A percentile compares a stretch with the other conserved stretches of the same genome.
phyloP scores from a whole-genome alignment of 441 rosid genomes.

The Oxalis stricta region DNA sequence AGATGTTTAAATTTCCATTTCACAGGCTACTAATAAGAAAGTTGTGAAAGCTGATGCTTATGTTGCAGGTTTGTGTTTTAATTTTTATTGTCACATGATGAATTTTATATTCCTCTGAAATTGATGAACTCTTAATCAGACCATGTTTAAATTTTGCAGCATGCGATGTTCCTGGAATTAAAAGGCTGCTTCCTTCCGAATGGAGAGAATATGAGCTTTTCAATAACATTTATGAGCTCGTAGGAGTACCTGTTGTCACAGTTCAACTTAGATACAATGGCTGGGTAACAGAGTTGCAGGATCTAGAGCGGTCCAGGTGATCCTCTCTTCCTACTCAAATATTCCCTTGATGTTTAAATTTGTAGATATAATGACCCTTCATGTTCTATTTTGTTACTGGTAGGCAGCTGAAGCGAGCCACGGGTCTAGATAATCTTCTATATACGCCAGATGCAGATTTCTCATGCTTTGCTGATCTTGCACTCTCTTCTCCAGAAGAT shows the following conservation, averaged over 20 bases:
- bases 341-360: neutral
- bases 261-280: slow-evolving; percentile 96
- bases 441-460: slow-evolving; percentile 98
- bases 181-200: slow-evolving; percentile 63
- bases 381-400: slow-evolving; percentile 5
- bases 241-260: slow-evolving; percentile 84
- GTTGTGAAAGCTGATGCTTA: slow-evolving; percentile 80
- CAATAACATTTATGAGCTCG: slow-evolving; percentile 67
- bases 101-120: neutral
- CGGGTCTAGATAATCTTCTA: slow-evolving; percentile 84
- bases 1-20: slow-evolving; percentile 1
- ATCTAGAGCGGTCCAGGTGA: slow-evolving; percentile 77
- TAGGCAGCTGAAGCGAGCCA: slow-evolving; percentile 74
- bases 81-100: neutral
- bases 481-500: slow-evolving; percentile 84
- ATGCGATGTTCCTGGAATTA: slow-evolving; percentile 92
- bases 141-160: slow-evolving; percentile 29
- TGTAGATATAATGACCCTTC: no score
- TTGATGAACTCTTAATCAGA: neutral
- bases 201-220: slow-evolving; percentile 81
- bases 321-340: slow-evolving; percentile 1
- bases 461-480: slow-evolving; percentile 92
- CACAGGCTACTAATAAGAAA: slow-evolving; percentile 73
- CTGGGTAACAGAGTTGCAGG: slow-evolving; percentile 90
- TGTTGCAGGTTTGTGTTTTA: slow-evolving; percentile 45